Conservation (phyloP, 2,329 filamentous ascomycete genomes). For the Alternaria novae-zelandiae region DNA sequence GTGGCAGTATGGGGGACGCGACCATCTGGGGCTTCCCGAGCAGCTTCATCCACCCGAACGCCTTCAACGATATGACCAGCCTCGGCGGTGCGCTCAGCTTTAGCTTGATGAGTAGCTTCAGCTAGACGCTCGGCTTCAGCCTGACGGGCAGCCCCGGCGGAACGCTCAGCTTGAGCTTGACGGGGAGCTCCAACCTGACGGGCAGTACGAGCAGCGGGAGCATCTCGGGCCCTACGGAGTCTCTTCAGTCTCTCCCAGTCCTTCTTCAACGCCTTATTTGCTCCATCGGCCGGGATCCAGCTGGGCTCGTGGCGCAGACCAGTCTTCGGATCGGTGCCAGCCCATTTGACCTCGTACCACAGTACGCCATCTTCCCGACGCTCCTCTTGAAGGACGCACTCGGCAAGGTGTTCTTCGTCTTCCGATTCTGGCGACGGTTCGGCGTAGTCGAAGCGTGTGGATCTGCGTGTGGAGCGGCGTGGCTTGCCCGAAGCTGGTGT, state of each 20-base stretch:
- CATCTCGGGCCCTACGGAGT: neutral
- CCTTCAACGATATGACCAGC: neutral
- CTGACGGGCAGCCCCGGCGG: too few species aligned
- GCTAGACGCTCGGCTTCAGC: too few species aligned
- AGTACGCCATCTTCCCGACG: neutral
- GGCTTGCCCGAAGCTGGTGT: neutral
- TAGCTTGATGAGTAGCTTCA: too few species aligned
- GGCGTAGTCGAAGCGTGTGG: neutral
- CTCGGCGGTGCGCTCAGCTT: neutral
- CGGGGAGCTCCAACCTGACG: neutral
- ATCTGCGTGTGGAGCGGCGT: neutral
- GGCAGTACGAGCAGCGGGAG: neutral
- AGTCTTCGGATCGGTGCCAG: neutral
- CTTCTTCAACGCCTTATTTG: neutral
- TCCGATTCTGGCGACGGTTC: neutral
- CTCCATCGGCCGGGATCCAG: neutral
- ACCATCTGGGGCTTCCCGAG: neutral
- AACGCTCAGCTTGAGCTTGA: neutral
- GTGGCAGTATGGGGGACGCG: neutral
- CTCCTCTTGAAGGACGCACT: neutral
- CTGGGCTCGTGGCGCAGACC: neutral
- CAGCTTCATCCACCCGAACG: neutral
- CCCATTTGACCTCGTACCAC: neutral
- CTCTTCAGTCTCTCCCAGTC: neutral
- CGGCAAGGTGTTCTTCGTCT: neutral